Base-by-base conservation (phyloP, 345 rosid genomes). In the Populus deltoides region DNA sequence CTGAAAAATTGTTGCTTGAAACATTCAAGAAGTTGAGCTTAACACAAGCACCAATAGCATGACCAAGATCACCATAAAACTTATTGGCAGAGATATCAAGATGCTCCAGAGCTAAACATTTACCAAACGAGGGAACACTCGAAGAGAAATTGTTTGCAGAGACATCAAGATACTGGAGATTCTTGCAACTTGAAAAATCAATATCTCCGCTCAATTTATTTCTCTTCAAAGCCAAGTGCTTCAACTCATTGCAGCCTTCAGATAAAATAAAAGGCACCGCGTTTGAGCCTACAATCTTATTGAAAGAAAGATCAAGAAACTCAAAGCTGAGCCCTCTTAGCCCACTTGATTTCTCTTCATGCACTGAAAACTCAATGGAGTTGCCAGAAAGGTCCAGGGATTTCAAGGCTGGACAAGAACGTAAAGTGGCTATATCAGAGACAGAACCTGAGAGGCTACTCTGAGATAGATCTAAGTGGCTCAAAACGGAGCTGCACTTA, bases 41-140 rank as follows among this genome's bases (percentile, higher is more conserved):
- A 4, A 77, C 74, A 77, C 99, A 96, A 1, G 83, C 51, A 17
- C 89, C 84, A 71, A 93, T 81, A 53, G 91, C 88, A 18, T n/a
- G 73, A 27, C 86, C 84, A 27, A 96, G 79, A 71, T 96, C 97
- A 53, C 94, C 97, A 55, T 62, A 31, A 31, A 92, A 88, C 70
- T 86, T 86, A 81, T 96, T 96, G 31, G 83, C 82, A 57, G 99
- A 96, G 78, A 92, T 84, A 61, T 96, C 98, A 16, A 96, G 91
- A 82, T 89, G 82, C 78, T 89, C 87, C 71, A 96, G 71, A 63
- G 87, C 80, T n/a, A 62, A 84, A 82, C 99, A 96, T 13, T 83
- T 90, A 18, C 97, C 94, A 31, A 93, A 84, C 16, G 86, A 84
- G 18, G 97, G 92, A 38, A 85, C 62, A 65, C 68, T 69, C 12